These are phyloP conservation scores for Funneliformis caledonium DNA, from an alignment of 371 early-diverging fungal genomes.

Conservation along the genomic window DNA sequence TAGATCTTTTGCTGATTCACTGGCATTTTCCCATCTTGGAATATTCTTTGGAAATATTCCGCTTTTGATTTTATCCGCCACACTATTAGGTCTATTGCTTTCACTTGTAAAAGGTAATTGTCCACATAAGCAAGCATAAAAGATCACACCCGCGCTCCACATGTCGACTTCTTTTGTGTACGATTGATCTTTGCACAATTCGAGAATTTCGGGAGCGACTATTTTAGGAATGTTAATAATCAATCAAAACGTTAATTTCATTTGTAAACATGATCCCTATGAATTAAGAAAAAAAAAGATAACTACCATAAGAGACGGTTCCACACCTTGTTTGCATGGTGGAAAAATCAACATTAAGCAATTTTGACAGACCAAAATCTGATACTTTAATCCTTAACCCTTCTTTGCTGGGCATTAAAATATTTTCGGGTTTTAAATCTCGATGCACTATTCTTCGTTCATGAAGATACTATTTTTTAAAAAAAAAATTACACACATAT, in stretches of 20 bases:
- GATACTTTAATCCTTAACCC: constrained; percentile 72
- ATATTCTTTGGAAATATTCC: constrained; percentile 81
- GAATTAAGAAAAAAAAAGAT: neutral
- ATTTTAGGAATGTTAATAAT: neutral
- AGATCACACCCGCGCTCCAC: constrained; percentile 98
- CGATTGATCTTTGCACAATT: constrained; percentile 59
- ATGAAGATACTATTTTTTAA: constrained; percentile 70
- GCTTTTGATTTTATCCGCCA: constrained; percentile 74
- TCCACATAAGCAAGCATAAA: constrained; percentile 96
- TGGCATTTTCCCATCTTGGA: constrained; percentile 85
- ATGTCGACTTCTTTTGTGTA: constrained; percentile 93
- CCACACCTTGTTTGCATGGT: constrained; percentile 86
- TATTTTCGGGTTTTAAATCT: constrained; percentile 89
- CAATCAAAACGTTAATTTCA: neutral
- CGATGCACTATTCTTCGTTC: constrained; percentile 85
- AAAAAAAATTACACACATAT: neutral
- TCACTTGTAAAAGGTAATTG: constrained; percentile 86
- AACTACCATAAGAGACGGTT: constrained; percentile 92
- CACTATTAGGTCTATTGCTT: constrained; percentile 50
- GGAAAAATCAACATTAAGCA: constrained; percentile 54
- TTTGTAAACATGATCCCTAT: neutral
- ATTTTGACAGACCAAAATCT: constrained; percentile 90
- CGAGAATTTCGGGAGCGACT: constrained; percentile 95
- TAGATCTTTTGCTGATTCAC: constrained; percentile 70
- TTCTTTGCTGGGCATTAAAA: constrained; percentile 75